phyloP scores from a whole-genome alignment of 495 filamentous ascomycete species.

The Xylaria venustula region DNA sequence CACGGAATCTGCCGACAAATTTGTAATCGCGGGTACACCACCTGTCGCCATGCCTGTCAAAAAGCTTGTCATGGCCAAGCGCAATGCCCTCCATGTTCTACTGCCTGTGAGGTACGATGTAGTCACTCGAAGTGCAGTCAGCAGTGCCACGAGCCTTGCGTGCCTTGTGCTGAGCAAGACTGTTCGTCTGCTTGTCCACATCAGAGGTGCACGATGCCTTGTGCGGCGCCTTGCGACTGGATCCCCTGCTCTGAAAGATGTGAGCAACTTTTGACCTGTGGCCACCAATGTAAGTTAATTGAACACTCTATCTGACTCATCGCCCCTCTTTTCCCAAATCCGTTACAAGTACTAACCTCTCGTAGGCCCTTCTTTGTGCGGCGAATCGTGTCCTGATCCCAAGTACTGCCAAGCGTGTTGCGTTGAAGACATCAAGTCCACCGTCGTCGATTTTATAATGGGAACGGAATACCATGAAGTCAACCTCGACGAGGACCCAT shows the following conservation, averaged over 20 bases:
- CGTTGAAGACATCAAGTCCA: slow-evolving; percentile 38
- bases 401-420: slow-evolving; percentile 60
- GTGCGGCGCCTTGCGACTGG: slow-evolving; percentile 67
- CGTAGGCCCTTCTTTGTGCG: slow-evolving; percentile 63
- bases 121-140: slow-evolving; percentile 59
- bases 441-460: slow-evolving; percentile 55
- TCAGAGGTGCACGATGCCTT: slow-evolving; percentile 62
- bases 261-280: slow-evolving; percentile 54
- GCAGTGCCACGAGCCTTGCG: slow-evolving; percentile 62
- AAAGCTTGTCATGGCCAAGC: slow-evolving; percentile 52
- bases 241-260: slow-evolving; percentile 69
- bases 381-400: slow-evolving; percentile 58
- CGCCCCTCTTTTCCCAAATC: neutral
- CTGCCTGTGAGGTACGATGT: slow-evolving; percentile 61
- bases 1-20: slow-evolving; percentile 52
- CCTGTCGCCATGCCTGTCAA: slow-evolving; percentile 59
- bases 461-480: slow-evolving; percentile 52
- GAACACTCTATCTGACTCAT: neutral
- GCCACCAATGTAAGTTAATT: slow-evolving; percentile 47
- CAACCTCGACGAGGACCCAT: slow-evolving; percentile 58
- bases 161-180: slow-evolving; percentile 57
- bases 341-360: neutral
- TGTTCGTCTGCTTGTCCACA: slow-evolving; percentile 62
- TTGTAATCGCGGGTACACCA: slow-evolving; percentile 57
- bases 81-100: slow-evolving; percentile 54